phyloP scores from a whole-genome alignment of 768 basidiomycete species.

The Suillus placidus region DNA sequence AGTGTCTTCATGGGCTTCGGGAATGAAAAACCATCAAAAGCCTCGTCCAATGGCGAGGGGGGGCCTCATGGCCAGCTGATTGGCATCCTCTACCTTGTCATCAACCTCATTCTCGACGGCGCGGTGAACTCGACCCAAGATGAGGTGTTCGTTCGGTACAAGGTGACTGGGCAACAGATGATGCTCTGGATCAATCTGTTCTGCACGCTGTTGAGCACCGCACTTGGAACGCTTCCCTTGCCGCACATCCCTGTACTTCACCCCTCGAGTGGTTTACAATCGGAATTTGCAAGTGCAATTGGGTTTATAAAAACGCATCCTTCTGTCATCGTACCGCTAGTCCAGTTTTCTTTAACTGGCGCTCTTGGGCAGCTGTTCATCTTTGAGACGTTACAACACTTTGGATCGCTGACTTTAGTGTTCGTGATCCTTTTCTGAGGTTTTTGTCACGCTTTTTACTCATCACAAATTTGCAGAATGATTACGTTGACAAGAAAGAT shows the following conservation, averaged over 20 bases:
- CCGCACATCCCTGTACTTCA: conserved; percentile 84
- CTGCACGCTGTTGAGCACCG: conserved; percentile 70
- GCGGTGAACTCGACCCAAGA: conserved; percentile 96
- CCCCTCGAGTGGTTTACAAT: conserved; percentile 58
- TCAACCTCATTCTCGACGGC: conserved; percentile 92
- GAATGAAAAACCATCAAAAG: conserved; percentile 48
- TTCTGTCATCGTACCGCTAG: conserved; percentile 67
- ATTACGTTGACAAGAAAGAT: conserved; percentile 96
- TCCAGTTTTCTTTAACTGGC: conserved; percentile 86
- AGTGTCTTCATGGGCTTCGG: conserved; percentile 93
- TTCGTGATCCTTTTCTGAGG: conserved; percentile 41
- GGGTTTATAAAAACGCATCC: conserved; percentile 81
- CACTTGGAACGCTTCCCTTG: conserved; percentile 73
- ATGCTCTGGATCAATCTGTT: conserved; percentile 98
- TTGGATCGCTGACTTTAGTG: conserved; percentile 89
- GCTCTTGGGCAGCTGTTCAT: conserved; percentile 97
- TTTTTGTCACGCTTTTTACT: conserved; percentile 10
- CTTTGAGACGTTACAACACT: conserved; percentile 92
- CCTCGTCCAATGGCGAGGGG: conserved; percentile 40
- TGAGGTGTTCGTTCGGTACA: conserved; percentile 84
- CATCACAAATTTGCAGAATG: conserved; percentile 52
- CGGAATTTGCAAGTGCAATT: conserved; percentile 70
- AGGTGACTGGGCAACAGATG: conserved; percentile 91
- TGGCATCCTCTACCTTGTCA: conserved; percentile 73
- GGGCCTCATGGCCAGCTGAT: conserved; percentile 62